A percentile compares a stretch with the other conserved stretches of the same genome.
Conservation (phyloP, 257 asterid genomes). For the Nicotiana undulata region DNA sequence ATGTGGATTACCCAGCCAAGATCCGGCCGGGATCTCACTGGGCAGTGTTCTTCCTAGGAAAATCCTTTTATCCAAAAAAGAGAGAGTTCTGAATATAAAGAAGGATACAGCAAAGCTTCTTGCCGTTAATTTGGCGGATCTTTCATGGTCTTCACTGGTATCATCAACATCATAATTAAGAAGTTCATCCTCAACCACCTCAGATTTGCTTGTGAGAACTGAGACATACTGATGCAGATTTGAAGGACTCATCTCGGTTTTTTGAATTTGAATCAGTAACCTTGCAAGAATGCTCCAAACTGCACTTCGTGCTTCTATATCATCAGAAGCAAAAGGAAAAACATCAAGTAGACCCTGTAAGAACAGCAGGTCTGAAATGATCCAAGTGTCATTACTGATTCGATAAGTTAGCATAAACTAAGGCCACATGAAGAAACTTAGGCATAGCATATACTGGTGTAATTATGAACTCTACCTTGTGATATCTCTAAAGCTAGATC, state of each 20-base stretch:
- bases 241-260: conserved; percentile 37
- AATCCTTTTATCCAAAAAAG: not conserved
- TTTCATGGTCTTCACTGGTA: conserved; percentile 20
- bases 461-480: conserved; percentile 33
- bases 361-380: conserved; percentile 49
- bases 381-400: conserved; percentile 13
- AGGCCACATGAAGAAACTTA: not conserved
- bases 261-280: conserved; percentile 34
- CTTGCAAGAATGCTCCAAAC: conserved; percentile 72
- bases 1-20: not conserved
- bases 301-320: conserved; percentile 62
- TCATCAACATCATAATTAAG: conserved; percentile 32
- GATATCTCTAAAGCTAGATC: conserved; percentile 48
- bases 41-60: not conserved
- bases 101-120: conserved; percentile 68
- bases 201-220: conserved; percentile 45
- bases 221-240: conserved; percentile 41
- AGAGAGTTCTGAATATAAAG: not conserved
- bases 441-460: not conserved
- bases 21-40: not conserved
- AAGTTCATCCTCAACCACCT: conserved; percentile 62
- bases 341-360: conserved; percentile 65
- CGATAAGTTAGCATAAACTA: conserved; percentile 1
- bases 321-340: conserved; percentile 62
- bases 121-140: conserved; percentile 20